Percentiles rank a stretch among this genome's conserved stretches.
Conservation (phyloP, 2,329 filamentous ascomycete species). For the Peltaster fructicola region DNA sequence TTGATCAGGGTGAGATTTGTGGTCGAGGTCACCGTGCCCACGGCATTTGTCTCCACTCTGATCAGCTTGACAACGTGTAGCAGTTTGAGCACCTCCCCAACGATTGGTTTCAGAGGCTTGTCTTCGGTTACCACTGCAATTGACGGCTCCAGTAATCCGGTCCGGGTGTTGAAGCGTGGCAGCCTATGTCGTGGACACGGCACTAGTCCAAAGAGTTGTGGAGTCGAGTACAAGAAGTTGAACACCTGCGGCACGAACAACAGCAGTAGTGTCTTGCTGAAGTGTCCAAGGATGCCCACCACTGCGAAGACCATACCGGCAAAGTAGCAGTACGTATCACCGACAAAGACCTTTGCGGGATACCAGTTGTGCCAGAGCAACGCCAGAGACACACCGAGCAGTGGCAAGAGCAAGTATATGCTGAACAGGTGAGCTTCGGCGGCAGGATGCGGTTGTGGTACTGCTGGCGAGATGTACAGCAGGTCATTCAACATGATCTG, state of each 20-base stretch:
- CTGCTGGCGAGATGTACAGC: conserved; percentile 52
- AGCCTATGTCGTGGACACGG: conserved; percentile 87
- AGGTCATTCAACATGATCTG: conserved; percentile 74
- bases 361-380: conserved; percentile 90
- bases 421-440: conserved; percentile 94
- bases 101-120: conserved; percentile 46
- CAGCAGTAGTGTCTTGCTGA: conserved; percentile 87
- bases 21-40: conserved; percentile 57
- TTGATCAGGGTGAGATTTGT: conserved; percentile 90
- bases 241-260: conserved; percentile 86
- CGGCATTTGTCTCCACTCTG: conserved; percentile 46
- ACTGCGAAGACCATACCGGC: conserved; percentile 98
- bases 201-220: conserved; percentile 77
- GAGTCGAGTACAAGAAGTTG: conserved; percentile 88
- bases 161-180: conserved; percentile 70
- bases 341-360: conserved; percentile 85
- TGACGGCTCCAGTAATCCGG: conserved; percentile 72
- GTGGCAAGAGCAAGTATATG: conserved; percentile 82
- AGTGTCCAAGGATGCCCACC: conserved; percentile 90
- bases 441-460: conserved; percentile 71
- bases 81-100: conserved; percentile 48
- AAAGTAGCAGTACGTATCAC: conserved; percentile 99
- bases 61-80: conserved; percentile 53
- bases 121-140: conserved; percentile 49
- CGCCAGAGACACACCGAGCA: conserved; percentile 79